Base-by-base conservation (phyloP, 2,329 filamentous ascomycete species). In the Hymenoscyphus infarciens region DNA sequence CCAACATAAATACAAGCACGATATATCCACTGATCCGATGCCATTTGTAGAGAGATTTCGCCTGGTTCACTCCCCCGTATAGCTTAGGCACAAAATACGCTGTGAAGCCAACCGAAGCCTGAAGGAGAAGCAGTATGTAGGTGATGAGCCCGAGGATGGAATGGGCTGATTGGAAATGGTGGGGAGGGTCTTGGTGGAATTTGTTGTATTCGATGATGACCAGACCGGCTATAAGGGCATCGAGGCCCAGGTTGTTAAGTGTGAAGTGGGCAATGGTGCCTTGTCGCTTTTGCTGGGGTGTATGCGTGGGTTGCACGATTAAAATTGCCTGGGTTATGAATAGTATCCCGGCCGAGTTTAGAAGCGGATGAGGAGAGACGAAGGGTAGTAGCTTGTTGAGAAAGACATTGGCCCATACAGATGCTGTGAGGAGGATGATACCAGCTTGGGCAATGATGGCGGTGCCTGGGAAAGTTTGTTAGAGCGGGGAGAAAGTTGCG, bases 21-120 rank as follows among this genome's bases (percentile, higher is more conserved):
- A 86, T 68, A 74, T 99, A 98, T 1, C 94, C 95, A 25, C 81
- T 83, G 60, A 83, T 77, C 33, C 94, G 86, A 75, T 98, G 95
- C 71, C 93, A 97, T 77, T 96, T 97, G 82, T 94, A 98, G 52
- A 97, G 75, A 27, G 81, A 81, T 82, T 93, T 96, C 22, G 92
- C 94, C 2, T 86, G 87, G 29, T 91, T 87, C 66, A 88, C 86
- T 61, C 91, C 87, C 5, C 93, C 93, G 70, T 94, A 96, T 1
- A 96, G 71, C 0, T 74, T 73, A 0, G 93, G 93, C 2, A 84
- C 79, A 63, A 86, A 91, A 80, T 89, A 97, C 78, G 95, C 91
- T 35, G 91, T 89, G 66, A 96, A 84, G 16, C 95, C 94, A 33
- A 97, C 83, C 0, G 88, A 57, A 54, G 90, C 88, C 78, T 98